A percentile compares a stretch with the other conserved stretches of the same genome.
phyloP scores from a whole-genome alignment of 1,284 basidiomycete genomes.

The Jaminaea rosea region DNA sequence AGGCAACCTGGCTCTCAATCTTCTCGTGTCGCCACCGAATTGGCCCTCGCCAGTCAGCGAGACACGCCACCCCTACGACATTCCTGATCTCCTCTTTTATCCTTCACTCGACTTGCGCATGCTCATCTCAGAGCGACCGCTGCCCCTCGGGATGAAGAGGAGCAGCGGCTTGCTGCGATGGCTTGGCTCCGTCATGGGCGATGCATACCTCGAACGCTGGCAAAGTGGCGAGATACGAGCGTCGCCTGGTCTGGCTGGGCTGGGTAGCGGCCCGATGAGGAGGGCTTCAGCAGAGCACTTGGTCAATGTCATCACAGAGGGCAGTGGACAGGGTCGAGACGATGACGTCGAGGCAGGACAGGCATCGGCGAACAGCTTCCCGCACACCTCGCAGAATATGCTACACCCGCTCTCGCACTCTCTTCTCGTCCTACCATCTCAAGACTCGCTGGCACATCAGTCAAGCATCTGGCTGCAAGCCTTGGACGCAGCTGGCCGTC shows the following conservation, averaged over 20 bases:
- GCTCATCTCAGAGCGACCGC: conserved; percentile 18
- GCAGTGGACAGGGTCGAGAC: neutral
- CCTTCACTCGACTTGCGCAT: conserved; percentile 29
- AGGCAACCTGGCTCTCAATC: conserved; percentile 8
- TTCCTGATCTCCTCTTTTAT: conserved; percentile 29
- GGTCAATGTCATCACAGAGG: neutral
- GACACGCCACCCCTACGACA: conserved; percentile 5
- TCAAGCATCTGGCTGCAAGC: conserved; percentile 20
- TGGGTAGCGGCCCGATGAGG: neutral
- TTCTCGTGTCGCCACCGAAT: conserved; percentile 9
- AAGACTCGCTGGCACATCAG: conserved; percentile 27
- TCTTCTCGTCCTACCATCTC: conserved; percentile 24
- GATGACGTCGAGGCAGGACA: neutral
- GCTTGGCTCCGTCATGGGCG: conserved; percentile 18
- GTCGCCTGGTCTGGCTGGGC: conserved; percentile 22
- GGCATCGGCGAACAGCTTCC: no score
- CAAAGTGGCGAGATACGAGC: conserved; percentile 20
- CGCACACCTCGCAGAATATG: no score
- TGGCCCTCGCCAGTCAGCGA: conserved; percentile 6
- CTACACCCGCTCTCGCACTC: conserved; percentile 17
- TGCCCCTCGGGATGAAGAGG: conserved; percentile 17
- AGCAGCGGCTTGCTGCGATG: conserved; percentile 14
- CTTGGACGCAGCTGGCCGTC: conserved; percentile 1
- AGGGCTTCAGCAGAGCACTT: neutral
- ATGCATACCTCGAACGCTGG: conserved; percentile 20